Evolutionary conservation across 176 grass and related monocot genomes (phyloP).

Genomic region (maize (Zea mays)): Zm-B73-REFERENCE-NAM-5.0 NC_050105.1:150260001-150260500

Average conservation of each 20-base stretch:
- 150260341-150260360: background rate
- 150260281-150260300: conserved; percentile 64
- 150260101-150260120: too few relatives aligned
- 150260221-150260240: conserved; percentile 46
- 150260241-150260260: conserved; percentile 56
- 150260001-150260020: conserved; percentile 89
- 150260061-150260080: conserved; percentile 36
- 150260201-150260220: conserved; percentile 26
- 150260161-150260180: conserved; percentile 61
- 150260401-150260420: conserved; percentile 86
- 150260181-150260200: conserved; percentile 49
- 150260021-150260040: conserved; percentile 77
- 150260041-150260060: conserved; percentile 83
- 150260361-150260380: too few relatives aligned
- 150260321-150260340: background rate
- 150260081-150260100: too few relatives aligned
- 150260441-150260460: conserved; percentile 73
- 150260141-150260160: conserved; percentile 25
- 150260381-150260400: too few relatives aligned
- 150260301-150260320: conserved; percentile 60
- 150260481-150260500: conserved; percentile 61
- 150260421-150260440: conserved; percentile 82
- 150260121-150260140: too few relatives aligned
- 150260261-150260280: conserved; percentile 60
- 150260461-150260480: conserved; percentile 88